phyloP scores from a whole-genome alignment of 1,139 yeast species.

The Suhomyces yuchorum region DNA sequence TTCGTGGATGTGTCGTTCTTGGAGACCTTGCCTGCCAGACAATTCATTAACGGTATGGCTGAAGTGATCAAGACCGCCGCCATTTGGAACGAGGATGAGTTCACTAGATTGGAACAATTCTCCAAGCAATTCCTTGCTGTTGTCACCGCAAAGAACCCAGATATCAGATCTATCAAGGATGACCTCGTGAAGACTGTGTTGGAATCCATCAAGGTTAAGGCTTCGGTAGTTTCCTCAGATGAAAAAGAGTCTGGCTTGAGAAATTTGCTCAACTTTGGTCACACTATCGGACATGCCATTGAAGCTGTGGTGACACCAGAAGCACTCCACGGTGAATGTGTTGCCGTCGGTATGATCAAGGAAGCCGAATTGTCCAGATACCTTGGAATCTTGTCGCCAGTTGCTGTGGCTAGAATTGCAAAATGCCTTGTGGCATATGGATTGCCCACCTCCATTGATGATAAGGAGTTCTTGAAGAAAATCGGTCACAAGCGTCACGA shows the following conservation, averaged over 20 bases:
- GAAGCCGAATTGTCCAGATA: conserved; percentile 95
- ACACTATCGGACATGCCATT: conserved; percentile 96
- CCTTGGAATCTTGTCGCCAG: conserved; percentile 84
- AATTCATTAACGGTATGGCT: conserved; percentile 97
- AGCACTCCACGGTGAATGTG: conserved; percentile 97
- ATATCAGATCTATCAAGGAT: conserved; percentile 66
- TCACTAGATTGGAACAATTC: conserved; percentile 77
- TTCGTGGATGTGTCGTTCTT: conserved; percentile 87
- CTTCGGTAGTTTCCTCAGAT: conserved; percentile 90
- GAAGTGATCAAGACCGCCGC: conserved; percentile 99
- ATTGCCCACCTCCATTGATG: conserved; percentile 78
- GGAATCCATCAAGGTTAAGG: conserved; percentile 88
- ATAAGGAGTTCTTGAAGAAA: conserved; percentile 62
- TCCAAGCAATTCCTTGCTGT: conserved; percentile 68
- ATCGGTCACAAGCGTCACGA: conserved; percentile 60
- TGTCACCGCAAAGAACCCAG: conserved; percentile 47
- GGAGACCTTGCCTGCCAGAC: conserved; percentile 87
- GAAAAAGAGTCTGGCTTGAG: conserved; percentile 96
- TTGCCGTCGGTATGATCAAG: conserved; percentile 87
- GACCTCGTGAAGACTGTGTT: conserved; percentile 78
- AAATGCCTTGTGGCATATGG: conserved; percentile 85
- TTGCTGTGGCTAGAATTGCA: conserved; percentile 87
- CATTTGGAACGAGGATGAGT: conserved; percentile 91
- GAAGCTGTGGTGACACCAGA: conserved; percentile 96
- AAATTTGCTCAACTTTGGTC: conserved; percentile 92